These are phyloP conservation scores for Tylopilus sp. DNA, from an alignment of 768 basidiomycete genomes.

Conservation along the genomic window DNA sequence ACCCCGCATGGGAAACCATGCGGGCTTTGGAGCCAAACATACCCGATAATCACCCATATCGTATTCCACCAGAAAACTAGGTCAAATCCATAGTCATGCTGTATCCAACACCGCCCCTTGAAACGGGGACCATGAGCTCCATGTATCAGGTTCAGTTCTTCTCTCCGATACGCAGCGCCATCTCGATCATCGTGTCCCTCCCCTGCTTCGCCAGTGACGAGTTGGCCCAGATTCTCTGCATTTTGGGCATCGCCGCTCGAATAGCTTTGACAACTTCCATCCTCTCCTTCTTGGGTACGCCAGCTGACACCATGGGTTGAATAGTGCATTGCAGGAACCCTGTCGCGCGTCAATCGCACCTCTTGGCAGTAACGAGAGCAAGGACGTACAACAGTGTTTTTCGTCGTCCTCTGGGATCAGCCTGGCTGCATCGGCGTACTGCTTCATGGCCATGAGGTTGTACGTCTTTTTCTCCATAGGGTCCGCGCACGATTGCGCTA, in stretches of 20 bases:
- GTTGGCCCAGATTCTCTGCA: not conserved
- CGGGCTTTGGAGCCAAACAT: too few species aligned
- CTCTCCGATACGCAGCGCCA: not conserved
- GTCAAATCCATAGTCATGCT: not conserved
- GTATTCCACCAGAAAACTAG: not conserved
- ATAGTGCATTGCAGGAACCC: not conserved
- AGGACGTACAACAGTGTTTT: not conserved
- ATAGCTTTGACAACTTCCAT: not conserved
- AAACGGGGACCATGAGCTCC: not conserved
- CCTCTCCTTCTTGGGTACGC: not conserved
- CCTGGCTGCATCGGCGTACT: not conserved
- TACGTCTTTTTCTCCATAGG: not conserved
- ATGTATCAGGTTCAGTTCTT: not conserved
- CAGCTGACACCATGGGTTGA: not conserved
- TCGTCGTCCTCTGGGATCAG: constrained; percentile 4
- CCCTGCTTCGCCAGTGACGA: constrained; percentile 5
- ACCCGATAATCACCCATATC: too few species aligned
- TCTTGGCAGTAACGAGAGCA: not conserved
- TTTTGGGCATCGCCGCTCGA: not conserved
- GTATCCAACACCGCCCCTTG: too few species aligned
- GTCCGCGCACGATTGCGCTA: not conserved
- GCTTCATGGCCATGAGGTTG: not conserved
- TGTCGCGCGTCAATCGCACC: not conserved
- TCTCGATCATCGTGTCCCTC: not conserved
- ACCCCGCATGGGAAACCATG: too few species aligned